Base-by-base conservation (phyloP, 257 asterid species). In the Hygrophila difformis region DNA sequence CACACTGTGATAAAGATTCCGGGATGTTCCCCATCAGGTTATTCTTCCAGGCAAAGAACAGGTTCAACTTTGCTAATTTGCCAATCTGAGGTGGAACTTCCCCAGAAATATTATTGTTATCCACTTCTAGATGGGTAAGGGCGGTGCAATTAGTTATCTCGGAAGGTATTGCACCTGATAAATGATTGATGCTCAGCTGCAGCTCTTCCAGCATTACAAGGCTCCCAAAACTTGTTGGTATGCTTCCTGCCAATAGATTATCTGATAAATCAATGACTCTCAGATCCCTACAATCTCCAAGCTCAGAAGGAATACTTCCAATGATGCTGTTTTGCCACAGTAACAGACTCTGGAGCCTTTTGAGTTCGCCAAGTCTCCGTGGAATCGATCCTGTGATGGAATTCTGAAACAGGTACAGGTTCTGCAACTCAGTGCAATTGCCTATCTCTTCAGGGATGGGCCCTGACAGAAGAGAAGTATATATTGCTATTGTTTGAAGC, bases 21-120 rank as follows among this genome's bases (percentile, higher is more conserved):
- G 96, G 98, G 46, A 89, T 82, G 2, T 21, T 63, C n/a, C 98
- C 98, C 9, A 94, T 79, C 39, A 89, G 59, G 39, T 86, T 86
- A 59, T 89, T 89, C 79, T 62, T 72, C 98, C 98, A 89, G 49
- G 98, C 96, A 23, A 85, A 89, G 49, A 89, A 76, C 61, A 89
- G 71, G 34, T 67, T 77, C 65, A 89, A 46, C 46, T 67, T 68
- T 50, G 48, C 60, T 26, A 89, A 19, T 8, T 67, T 74, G 33
- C 98, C 93, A 17, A 89, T 74, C 36, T 70, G 63, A 16, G 22
- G 17, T 0, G 98, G 98, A 42, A 89, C 78, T 18, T 80, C 89
- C 0, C 98, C 98, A 0, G 88, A 75, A 21, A 89, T 54, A 1
- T 8, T 56, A 53, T 89, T 89, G 69, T 89, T 86, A 66, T 89